Conservation (phyloP, 1,284 basidiomycete genomes). For the Wallemia mellicola region DNA sequence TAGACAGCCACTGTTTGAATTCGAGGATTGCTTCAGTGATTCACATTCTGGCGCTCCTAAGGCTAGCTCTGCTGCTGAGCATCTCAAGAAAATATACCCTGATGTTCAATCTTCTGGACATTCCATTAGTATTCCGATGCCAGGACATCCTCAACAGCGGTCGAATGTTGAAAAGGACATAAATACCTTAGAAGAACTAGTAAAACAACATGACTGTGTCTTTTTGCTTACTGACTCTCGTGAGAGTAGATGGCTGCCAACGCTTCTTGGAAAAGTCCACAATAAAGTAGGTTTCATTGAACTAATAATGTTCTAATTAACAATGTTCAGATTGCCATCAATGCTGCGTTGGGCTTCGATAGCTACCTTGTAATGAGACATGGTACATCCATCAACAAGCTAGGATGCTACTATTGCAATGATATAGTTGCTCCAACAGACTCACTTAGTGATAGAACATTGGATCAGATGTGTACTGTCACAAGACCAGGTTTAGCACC, state of each 20-base stretch:
- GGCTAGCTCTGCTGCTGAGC: constrained; percentile 65
- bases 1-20: constrained; percentile 80
- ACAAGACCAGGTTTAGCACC: constrained; percentile 83
- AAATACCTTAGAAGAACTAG: constrained; percentile 35
- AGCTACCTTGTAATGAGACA: constrained; percentile 92
- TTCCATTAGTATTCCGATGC: constrained; percentile 71
- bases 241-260: constrained; percentile 85
- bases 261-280: constrained; percentile 50
- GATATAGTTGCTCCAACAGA: constrained; percentile 89
- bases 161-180: constrained; percentile 36
- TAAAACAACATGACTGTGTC: constrained; percentile 58
- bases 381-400: constrained; percentile 28
- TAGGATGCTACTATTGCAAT: constrained; percentile 96
- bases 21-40: constrained; percentile 77
- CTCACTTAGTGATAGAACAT: constrained; percentile 66
- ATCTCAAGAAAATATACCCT: constrained; percentile 64
- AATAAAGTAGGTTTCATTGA: constrained; percentile 30
- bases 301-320: neutral
- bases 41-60: constrained; percentile 79
- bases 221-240: constrained; percentile 95
- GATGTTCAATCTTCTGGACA: constrained; percentile 55
- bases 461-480: constrained; percentile 98
- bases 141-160: constrained; percentile 45
- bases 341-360: constrained; percentile 85
- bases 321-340: constrained; percentile 43